Percentiles rank a stretch among this genome's conserved stretches.
phyloP scores from a whole-genome alignment of 768 basidiomycete species.

The Clitopilus hobsonii region DNA sequence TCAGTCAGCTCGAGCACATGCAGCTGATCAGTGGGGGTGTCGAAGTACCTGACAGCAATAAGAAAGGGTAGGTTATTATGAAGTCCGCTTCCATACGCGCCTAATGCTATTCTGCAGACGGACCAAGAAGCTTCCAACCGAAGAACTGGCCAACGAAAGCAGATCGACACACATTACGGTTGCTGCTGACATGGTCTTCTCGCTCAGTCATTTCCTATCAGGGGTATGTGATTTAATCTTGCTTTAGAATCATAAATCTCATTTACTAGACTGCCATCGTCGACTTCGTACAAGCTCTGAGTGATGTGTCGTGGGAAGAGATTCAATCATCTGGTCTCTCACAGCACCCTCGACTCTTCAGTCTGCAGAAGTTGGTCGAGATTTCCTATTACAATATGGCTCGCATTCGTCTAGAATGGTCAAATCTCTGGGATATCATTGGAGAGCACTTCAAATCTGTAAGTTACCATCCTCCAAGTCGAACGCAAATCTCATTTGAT shows the following conservation, averaged over 20 bases:
- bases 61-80: constrained; percentile 63
- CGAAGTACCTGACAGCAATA: constrained; percentile 78
- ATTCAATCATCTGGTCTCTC: constrained; percentile 96
- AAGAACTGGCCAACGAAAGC: constrained; percentile 95
- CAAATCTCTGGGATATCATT: constrained; percentile 93
- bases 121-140: constrained; percentile 67
- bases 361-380: constrained; percentile 95
- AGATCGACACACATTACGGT: constrained; percentile 97
- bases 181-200: constrained; percentile 99
- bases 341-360: constrained; percentile 92
- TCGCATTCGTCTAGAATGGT: constrained; percentile 97
- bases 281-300: constrained; percentile 93
- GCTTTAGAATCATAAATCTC: constrained; percentile 1
- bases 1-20: constrained; percentile 98
- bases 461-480: constrained; percentile 11
- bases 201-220: constrained; percentile 87
- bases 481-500: background rate
- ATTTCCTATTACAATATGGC: constrained; percentile 99
- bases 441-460: constrained; percentile 99
- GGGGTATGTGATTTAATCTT: constrained; percentile 58
- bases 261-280: constrained; percentile 82
- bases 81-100: constrained; percentile 6
- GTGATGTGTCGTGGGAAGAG: constrained; percentile 98
- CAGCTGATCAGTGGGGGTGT: constrained; percentile 91
- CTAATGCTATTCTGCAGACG: constrained; percentile 25